Percentiles rank a stretch among this genome's conserved stretches.
phyloP scores from a whole-genome alignment of 352 stramenopile species.

The Thalassiosira mediterranea region DNA sequence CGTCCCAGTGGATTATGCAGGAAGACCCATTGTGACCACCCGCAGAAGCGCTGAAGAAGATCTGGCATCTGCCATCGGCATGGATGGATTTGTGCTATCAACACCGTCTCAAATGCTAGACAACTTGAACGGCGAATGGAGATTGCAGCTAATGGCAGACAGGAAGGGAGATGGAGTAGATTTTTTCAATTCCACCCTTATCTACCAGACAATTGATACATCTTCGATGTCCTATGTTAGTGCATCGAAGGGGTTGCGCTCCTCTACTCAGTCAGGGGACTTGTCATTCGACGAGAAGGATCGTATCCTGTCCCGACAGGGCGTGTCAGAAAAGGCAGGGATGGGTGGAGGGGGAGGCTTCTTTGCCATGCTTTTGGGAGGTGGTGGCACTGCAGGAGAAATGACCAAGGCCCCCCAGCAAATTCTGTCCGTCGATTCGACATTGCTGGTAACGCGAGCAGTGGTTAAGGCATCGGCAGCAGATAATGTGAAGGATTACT shows the following conservation, averaged over 20 bases:
- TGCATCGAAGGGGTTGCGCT: constrained; percentile 51
- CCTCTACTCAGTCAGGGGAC: constrained; percentile 48
- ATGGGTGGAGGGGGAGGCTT: constrained; percentile 47
- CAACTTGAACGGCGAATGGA: constrained; percentile 76
- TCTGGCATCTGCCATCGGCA: constrained; percentile 24
- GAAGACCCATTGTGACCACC: constrained; percentile 29
- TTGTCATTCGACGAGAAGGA: constrained; percentile 57
- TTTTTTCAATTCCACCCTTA: constrained; percentile 76
- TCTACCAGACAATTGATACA: constrained; percentile 65
- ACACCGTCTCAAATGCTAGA: constrained; percentile 62
- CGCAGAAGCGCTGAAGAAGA: constrained; percentile 14
- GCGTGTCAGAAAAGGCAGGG: constrained; percentile 30
- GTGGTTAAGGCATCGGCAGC: constrained; percentile 35
- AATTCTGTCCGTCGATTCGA: constrained; percentile 76
- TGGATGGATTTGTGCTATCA: constrained; percentile 70
- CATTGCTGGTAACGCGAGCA: constrained; percentile 66
- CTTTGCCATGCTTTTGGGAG: constrained; percentile 37
- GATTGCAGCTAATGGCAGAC: constrained; percentile 77
- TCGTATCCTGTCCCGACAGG: constrained; percentile 50
- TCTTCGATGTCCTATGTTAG: constrained; percentile 54
- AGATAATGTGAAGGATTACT: constrained; percentile 75
- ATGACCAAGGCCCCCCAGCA: constrained; percentile 65
- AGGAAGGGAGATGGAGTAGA: constrained; percentile 75
- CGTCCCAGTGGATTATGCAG: constrained; percentile 48
- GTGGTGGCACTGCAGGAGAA: constrained; percentile 30